phyloP scores from a whole-genome alignment of 2,329 filamentous ascomycete genomes.

The Arthrobotrys sinensis region DNA sequence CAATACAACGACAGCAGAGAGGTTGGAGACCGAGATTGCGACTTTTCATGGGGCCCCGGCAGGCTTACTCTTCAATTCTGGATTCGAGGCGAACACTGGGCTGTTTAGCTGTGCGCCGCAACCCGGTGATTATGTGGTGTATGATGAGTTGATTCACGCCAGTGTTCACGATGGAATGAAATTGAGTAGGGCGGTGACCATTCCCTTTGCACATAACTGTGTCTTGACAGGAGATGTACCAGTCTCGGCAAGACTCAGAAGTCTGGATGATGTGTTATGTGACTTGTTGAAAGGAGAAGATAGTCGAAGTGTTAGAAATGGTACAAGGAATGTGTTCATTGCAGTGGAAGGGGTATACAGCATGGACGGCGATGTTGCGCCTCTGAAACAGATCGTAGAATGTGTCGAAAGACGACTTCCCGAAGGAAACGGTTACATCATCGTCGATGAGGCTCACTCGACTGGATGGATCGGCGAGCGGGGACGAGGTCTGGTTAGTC shows the following conservation, averaged over 20 bases:
- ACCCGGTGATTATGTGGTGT: conserved; percentile 76
- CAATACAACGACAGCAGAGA: too few relatives aligned
- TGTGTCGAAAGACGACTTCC: conserved; percentile 74
- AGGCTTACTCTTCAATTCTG: too few relatives aligned
- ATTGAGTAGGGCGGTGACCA: conserved; percentile 71
- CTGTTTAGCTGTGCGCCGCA: conserved; percentile 72
- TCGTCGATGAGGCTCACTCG: conserved; percentile 80
- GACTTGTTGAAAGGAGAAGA: conserved; percentile 66
- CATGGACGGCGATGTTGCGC: conserved; percentile 84
- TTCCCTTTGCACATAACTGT: conserved; percentile 75
- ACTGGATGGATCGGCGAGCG: conserved; percentile 74
- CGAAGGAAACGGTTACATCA: conserved; percentile 73
- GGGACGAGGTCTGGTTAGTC: conserved; percentile 75
- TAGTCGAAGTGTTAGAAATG: conserved; percentile 58
- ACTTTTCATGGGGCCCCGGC: too few relatives aligned
- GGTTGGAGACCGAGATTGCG: too few relatives aligned
- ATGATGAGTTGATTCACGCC: conserved; percentile 83
- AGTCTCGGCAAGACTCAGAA: conserved; percentile 63
- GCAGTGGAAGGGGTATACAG: conserved; percentile 81
- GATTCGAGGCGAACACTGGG: too few relatives aligned
- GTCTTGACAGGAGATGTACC: conserved; percentile 64
- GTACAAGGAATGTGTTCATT: conserved; percentile 74
- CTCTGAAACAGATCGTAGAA: conserved; percentile 73
- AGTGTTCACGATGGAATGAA: conserved; percentile 84
- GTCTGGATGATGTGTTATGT: conserved; percentile 65